Percentiles rank a stretch among this genome's conserved stretches.
Conservation (phyloP, 805 yeast genomes). For the Cyberlindnera mrakii region DNA sequence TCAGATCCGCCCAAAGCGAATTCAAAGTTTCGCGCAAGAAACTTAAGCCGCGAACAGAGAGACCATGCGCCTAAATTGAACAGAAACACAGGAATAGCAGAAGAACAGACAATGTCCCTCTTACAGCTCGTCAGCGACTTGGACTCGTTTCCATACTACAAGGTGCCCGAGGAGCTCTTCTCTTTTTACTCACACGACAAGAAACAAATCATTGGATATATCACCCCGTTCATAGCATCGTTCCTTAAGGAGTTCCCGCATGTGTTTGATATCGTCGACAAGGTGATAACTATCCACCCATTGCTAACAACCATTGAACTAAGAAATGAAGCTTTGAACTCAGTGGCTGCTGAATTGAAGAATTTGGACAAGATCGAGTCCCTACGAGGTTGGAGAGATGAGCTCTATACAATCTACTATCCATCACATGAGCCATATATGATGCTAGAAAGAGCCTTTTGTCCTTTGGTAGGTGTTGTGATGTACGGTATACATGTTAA, state of each 20-base stretch:
- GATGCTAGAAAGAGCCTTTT: constrained; percentile 71
- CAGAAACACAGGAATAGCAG: background rate
- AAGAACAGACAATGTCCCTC: constrained; percentile 1
- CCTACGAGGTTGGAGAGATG: constrained; percentile 78
- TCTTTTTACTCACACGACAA: constrained; percentile 15
- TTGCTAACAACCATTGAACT: constrained; percentile 32
- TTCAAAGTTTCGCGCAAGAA: too few relatives aligned
- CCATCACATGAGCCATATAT: constrained; percentile 54
- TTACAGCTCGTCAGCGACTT: constrained; percentile 14
- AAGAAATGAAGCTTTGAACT: constrained; percentile 35
- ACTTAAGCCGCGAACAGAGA: too few relatives aligned
- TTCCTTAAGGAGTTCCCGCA: constrained; percentile 4
- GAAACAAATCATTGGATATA: constrained; percentile 10
- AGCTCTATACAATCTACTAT: constrained; percentile 66
- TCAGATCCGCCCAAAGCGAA: too few relatives aligned
- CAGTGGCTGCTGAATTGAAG: constrained; percentile 38
- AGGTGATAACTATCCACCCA: constrained; percentile 25
- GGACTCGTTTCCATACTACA: constrained; percentile 22
- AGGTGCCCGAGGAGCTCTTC: background rate
- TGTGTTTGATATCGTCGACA: constrained; percentile 22
- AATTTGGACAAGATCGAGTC: constrained; percentile 30
- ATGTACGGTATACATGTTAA: constrained; percentile 88
- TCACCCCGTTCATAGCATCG: constrained; percentile 10
- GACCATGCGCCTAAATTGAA: too few relatives aligned
- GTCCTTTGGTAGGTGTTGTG: constrained; percentile 76